These are phyloP conservation scores for Coffea eugenioides DNA, from an alignment of 257 asterid species.

Conservation along the genomic window DNA sequence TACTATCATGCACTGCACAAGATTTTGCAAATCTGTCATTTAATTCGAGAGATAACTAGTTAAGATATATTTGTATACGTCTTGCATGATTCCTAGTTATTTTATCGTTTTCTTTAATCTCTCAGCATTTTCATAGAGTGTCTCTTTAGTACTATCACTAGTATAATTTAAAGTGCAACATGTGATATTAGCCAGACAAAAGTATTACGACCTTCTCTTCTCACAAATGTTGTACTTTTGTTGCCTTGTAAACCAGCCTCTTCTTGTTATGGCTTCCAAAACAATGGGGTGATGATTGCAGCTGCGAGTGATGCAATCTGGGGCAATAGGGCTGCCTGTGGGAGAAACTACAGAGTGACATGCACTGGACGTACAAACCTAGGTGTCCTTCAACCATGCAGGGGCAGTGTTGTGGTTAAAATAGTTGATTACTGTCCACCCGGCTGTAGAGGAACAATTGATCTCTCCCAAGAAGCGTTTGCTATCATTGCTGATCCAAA, in stretches of 20 bases:
- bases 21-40: too few relatives aligned
- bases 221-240: too few relatives aligned
- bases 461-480: constrained; percentile 53
- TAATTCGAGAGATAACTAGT: too few relatives aligned
- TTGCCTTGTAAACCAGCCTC: not conserved
- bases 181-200: too few relatives aligned
- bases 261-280: constrained; percentile 5
- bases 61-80: too few relatives aligned
- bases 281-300: constrained; percentile 8
- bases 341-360: constrained; percentile 29
- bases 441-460: constrained; percentile 42
- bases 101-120: too few relatives aligned
- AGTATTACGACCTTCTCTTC: too few relatives aligned
- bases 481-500: constrained; percentile 39
- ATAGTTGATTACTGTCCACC: constrained; percentile 44
- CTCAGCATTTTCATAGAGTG: too few relatives aligned
- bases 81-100: too few relatives aligned
- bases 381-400: constrained; percentile 46
- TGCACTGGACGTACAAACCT: constrained; percentile 48
- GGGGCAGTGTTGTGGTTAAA: constrained; percentile 34
- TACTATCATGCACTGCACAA: too few relatives aligned
- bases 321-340: constrained; percentile 31
- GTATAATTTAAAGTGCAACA: too few relatives aligned
- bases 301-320: constrained; percentile 10
- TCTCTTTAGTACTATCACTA: too few relatives aligned